phyloP scores from a whole-genome alignment of 208 protist genomes.

The Wallacemonas collosoma region DNA sequence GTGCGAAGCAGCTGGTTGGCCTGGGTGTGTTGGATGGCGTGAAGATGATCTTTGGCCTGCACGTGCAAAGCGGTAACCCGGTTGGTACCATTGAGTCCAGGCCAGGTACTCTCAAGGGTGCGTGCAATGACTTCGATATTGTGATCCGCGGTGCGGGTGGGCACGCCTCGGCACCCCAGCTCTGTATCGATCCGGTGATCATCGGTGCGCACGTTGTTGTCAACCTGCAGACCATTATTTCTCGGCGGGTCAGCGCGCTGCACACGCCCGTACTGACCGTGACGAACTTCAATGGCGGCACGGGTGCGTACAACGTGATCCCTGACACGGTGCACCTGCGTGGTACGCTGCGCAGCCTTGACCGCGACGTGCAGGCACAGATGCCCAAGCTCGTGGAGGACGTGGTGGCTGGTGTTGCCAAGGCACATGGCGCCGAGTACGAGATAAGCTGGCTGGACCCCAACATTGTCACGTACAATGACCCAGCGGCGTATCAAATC shows the following conservation, averaged over 20 bases:
- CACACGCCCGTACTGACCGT: constrained; percentile 64
- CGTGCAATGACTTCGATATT: constrained; percentile 76
- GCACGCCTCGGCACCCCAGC: constrained; percentile 66
- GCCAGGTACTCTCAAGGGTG: too few species aligned
- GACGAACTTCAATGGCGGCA: constrained; percentile 57
- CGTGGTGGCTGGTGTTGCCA: constrained; percentile 59
- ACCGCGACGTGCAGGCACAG: constrained; percentile 57
- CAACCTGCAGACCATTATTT: constrained; percentile 65
- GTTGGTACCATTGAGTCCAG: too few species aligned
- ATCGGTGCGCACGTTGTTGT: constrained; percentile 51
- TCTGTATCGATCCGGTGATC: too few species aligned
- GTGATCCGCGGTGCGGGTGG: constrained; percentile 65
- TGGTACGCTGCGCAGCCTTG: constrained; percentile 68
- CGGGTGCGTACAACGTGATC: constrained; percentile 76
- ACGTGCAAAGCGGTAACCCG: too few species aligned
- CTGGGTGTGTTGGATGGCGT: constrained; percentile 51
- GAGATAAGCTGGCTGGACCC: constrained; percentile 77
- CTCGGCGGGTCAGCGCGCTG: constrained; percentile 60
- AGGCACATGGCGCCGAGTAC: constrained; percentile 57
- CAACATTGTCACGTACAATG: constrained; percentile 69
- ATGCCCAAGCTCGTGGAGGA: constrained; percentile 73
- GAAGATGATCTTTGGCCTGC: constrained; percentile 45
- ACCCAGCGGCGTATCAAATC: constrained; percentile 38
- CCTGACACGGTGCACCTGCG: constrained; percentile 65
- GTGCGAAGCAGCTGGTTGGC: constrained; percentile 42